Percentiles rank a stretch among this genome's conserved stretches.
Conservation (phyloP, 2,329 filamentous ascomycete species). For the Aspergillus alliaceus region DNA sequence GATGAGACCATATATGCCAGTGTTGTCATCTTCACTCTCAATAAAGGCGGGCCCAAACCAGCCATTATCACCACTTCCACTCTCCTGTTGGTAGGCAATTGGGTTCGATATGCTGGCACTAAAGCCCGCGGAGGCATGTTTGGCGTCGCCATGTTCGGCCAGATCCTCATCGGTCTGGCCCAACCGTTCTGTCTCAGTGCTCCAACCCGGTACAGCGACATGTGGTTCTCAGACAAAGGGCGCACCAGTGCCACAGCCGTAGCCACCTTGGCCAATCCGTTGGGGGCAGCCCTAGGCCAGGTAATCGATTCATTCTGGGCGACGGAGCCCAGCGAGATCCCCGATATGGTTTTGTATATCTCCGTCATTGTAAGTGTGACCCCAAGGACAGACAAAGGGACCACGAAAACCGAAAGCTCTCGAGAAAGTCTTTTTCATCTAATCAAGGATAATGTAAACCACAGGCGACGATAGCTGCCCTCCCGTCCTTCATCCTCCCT, state of each 20-base stretch:
- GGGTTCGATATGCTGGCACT: slow-evolving; percentile 80
- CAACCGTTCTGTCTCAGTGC: slow-evolving; percentile 91
- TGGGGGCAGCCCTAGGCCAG: slow-evolving; percentile 86
- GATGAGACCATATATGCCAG: slow-evolving; percentile 17
- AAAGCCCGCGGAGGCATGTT: slow-evolving; percentile 62
- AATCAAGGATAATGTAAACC: not conserved
- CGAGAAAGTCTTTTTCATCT: not conserved
- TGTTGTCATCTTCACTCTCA: slow-evolving; percentile 73
- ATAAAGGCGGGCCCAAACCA: slow-evolving; percentile 71
- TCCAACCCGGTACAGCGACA: slow-evolving; percentile 85
- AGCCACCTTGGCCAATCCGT: slow-evolving; percentile 80
- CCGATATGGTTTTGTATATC: slow-evolving; percentile 80
- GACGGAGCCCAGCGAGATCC: slow-evolving; percentile 62
- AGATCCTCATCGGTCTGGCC: slow-evolving; percentile 83
- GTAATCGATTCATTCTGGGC: slow-evolving; percentile 80
- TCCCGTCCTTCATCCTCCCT: slow-evolving; percentile 82
- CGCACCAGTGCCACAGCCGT: slow-evolving; percentile 85
- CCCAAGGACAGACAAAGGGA: not conserved
- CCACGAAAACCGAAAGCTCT: not conserved
- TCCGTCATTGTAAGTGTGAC: slow-evolving; percentile 68
- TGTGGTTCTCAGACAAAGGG: slow-evolving; percentile 88
- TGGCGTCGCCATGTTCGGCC: slow-evolving; percentile 81
- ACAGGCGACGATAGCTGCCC: slow-evolving; percentile 61
- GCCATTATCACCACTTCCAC: slow-evolving; percentile 73
- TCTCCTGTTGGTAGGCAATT: slow-evolving; percentile 80